Base-by-base conservation (phyloP, 2,329 filamentous ascomycete species). In the Hypoxylon sp. region DNA sequence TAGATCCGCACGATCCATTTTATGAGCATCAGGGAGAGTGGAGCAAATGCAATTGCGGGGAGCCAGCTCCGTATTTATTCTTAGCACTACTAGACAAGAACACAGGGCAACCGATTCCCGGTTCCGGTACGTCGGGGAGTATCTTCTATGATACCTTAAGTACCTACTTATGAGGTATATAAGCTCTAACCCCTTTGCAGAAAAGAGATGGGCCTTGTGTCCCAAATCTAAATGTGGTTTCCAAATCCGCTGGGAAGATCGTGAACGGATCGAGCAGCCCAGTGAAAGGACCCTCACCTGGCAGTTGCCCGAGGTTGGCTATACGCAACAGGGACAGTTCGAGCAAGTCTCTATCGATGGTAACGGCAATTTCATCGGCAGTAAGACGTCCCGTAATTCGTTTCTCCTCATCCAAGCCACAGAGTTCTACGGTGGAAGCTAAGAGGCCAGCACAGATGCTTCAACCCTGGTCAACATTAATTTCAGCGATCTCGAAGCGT, bases 331-430 rank as follows among this genome's bases (percentile, higher is more conserved):
- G 8, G 31, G 22, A 22, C n/a, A 10, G 6, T 60, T 33, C 14
- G 33, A 52, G 3, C 5, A 33, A 14, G 33, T 52, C 4, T 33
- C 19, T 17, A 52, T n/a, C 17, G 3, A 24, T 8, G 58, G 58
- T n/a, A 33, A 11, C 29, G 14, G 47, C 2, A 60, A 51, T 31
- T 22, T 14, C 2, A 42, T 52, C 8, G 58, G 58, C n/a, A 52
- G 58, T 60, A 52, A 59, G 58, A 42, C 24, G 11, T 24, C 47
- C 24, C 24, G 5, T 26, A 26, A 5, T n/a, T n/a, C n/a, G n/a
- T n/a, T n/a, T n/a, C n/a, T n/a, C n/a, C n/a, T n/a, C n/a, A n/a
- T n/a, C n/a, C n/a, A n/a, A n/a, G n/a, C n/a, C n/a, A n/a, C n/a
- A n/a, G n/a, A n/a, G n/a, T n/a, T 26, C 24, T 5, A 26, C 24